Evolutionary conservation across 2,329 filamentous ascomycete species (phyloP), one percentile per base, ranked within the genome.

Genomic region (Diaporthe destruens): DNA sequence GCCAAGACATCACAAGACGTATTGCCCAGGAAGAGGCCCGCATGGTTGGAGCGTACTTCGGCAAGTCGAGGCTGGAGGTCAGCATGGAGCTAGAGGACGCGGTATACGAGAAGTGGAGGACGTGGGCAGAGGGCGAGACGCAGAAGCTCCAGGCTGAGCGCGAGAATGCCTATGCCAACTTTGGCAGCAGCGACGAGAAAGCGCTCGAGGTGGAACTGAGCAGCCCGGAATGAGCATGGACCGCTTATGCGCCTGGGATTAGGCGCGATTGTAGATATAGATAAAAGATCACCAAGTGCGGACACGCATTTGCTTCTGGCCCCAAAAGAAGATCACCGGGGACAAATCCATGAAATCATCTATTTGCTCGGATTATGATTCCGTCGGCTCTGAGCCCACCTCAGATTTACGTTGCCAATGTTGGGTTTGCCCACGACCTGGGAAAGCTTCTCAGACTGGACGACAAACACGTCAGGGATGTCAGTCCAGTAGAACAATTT

Each of bases 1-100:
- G 90, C 73, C 91, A 97, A 77, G 95, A 98, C 76, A 89, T 98
- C 61, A 91, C 96, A 84, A 88, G 90, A 77, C 91, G 95, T 77
- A 88, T 99, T 73, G 94, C 96, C 9, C 87, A 90, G 65, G 96
- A 99, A 84, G 96, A 99, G 83, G 96, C 96, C 36, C 86, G 91
- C 75, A 89, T 93, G 78, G 92, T 93, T 7, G 96, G 96, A 69
- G 95, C 95, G 66, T 94, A 94, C 86, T 98, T 98, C 81, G 94
- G 94, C 81, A 93, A 92, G 82, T 87, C 89, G 54, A 87, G 89
- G 73, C 81, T 95, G 67, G 92, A 97, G 74, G 86, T 97, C 71
- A 91, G 94, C 76, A 93, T 96, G 90, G 85, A 91, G 75, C 87
- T 98, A 69, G 96, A 99, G 83, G 91, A 97, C 83, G 83, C 88